phyloP scores from a whole-genome alignment of 208 protist genomes.

The Crithidia sp. region DNA sequence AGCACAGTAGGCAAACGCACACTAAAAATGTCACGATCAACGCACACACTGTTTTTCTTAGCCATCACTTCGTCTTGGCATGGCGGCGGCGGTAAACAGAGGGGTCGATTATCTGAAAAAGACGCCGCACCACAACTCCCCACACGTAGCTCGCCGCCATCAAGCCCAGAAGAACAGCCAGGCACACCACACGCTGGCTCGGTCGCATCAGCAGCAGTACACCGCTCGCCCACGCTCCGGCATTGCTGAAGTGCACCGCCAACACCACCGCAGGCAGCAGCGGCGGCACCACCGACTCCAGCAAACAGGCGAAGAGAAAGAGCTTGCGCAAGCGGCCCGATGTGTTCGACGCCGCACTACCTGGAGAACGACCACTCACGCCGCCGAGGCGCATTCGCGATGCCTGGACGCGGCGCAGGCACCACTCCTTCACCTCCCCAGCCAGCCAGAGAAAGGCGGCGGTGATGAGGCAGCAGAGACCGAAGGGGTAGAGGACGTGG shows the following conservation, averaged over 20 bases:
- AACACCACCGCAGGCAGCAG: conserved; percentile 16
- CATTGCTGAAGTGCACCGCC: conserved; percentile 4
- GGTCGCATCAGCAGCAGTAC: conserved; percentile 25
- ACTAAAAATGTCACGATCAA: too few relatives aligned
- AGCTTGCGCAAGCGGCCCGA: conserved; percentile 1
- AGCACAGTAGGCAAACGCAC: not conserved
- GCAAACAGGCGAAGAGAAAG: conserved; percentile 13
- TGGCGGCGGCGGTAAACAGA: conserved; percentile 21
- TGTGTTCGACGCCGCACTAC: not conserved
- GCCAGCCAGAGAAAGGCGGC: conserved; percentile 11
- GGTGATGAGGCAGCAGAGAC: conserved; percentile 9
- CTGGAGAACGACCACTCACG: not conserved
- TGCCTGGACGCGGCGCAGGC: conserved; percentile 15
- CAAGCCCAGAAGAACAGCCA: not conserved
- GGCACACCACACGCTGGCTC: conserved; percentile 21
- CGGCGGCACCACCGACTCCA: conserved; percentile 13
- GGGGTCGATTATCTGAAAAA: conserved; percentile 23
- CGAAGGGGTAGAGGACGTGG: conserved; percentile 14
- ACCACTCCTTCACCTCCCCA: conserved; percentile 27
- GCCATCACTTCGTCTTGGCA: conserved; percentile 32
- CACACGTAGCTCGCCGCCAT: not conserved
- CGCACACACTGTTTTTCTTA: not conserved
- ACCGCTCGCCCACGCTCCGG: conserved; percentile 3
- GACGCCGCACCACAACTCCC: not conserved
- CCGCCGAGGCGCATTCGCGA: not conserved